Evolutionary conservation across 2,329 filamentous ascomycete genomes (phyloP).

Genomic region (Zymoseptoria brevis): DNA sequence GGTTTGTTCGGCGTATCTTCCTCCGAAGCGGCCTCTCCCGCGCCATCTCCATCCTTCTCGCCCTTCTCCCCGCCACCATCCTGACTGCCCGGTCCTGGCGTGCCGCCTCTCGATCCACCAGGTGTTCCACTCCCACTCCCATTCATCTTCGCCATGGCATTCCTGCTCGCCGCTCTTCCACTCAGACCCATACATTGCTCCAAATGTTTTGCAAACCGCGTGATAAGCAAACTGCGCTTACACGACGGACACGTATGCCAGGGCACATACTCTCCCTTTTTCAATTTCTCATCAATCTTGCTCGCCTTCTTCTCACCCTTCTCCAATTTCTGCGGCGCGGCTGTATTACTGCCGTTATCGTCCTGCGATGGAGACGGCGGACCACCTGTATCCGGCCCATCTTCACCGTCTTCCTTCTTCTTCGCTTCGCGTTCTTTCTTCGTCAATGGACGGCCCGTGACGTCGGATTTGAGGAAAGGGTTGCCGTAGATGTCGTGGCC

Average conservation of each 20-base stretch:
- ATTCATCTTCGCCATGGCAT: slow-evolving; percentile 42
- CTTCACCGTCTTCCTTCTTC: slow-evolving; percentile 40
- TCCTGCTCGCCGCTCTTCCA: slow-evolving; percentile 44
- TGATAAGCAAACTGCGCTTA: slow-evolving; percentile 54
- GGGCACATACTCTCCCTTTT: slow-evolving; percentile 44
- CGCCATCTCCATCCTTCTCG: slow-evolving; percentile 19
- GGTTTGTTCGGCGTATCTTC: slow-evolving; percentile 13
- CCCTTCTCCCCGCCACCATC: slow-evolving; percentile 17
- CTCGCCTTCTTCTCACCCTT: slow-evolving; percentile 38
- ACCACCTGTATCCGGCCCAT: slow-evolving; percentile 33
- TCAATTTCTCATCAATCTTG: slow-evolving; percentile 39
- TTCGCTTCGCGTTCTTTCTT: slow-evolving; percentile 67
- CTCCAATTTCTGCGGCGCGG: slow-evolving; percentile 30
- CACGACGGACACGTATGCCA: slow-evolving; percentile 54
- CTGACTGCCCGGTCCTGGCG: slow-evolving; percentile 24
- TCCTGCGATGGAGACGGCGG: slow-evolving; percentile 25
- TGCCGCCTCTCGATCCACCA: slow-evolving; percentile 17
- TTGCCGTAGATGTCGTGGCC: slow-evolving; percentile 78
- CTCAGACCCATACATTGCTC: slow-evolving; percentile 54
- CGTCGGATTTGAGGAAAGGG: slow-evolving; percentile 66
- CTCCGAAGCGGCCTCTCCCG: slow-evolving; percentile 23
- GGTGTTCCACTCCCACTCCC: slow-evolving; percentile 26
- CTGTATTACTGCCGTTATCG: slow-evolving; percentile 6
- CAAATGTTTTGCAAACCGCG: slow-evolving; percentile 52
- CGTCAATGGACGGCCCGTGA: slow-evolving; percentile 46